Conservation (phyloP, 148 eudicot species). For the Silene uniflora region DNA sequence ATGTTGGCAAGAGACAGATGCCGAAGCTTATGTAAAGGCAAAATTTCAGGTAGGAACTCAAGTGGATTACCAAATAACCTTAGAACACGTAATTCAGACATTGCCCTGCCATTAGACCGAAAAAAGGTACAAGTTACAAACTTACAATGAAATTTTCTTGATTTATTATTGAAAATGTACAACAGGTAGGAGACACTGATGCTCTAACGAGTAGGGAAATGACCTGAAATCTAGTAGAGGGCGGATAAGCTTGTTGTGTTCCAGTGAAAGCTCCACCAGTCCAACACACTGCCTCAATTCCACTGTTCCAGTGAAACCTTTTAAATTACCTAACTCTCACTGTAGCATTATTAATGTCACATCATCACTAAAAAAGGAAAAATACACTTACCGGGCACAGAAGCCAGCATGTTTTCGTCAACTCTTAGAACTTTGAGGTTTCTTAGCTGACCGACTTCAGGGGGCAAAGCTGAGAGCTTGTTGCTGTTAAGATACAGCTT, state of each 20-base stretch:
- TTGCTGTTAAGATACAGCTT: constrained; percentile 87
- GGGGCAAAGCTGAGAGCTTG: constrained; percentile 70
- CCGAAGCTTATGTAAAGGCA: constrained; percentile 84
- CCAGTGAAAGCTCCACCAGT: constrained; percentile 90
- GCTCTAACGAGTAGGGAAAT: constrained; percentile 13
- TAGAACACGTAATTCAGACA: constrained; percentile 82
- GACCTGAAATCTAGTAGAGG: constrained; percentile 99
- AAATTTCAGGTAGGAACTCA: constrained; percentile 94
- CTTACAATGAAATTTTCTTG: constrained; percentile 7
- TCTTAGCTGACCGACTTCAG: constrained; percentile 84
- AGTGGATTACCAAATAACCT: constrained; percentile 95
- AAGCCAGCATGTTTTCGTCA: constrained; percentile 77
- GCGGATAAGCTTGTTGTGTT: constrained; percentile 93
- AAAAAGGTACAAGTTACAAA: constrained; percentile 20
- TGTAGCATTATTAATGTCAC: neutral
- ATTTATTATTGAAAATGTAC: constrained; percentile 8
- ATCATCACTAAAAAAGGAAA: constrained; percentile 10
- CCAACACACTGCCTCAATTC: constrained; percentile 91
- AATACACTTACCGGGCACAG: constrained; percentile 78
- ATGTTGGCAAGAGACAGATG: constrained; percentile 97
- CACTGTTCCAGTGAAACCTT: constrained; percentile 59
- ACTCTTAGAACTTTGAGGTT: constrained; percentile 79
- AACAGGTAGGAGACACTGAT: constrained; percentile 10
- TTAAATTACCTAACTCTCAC: neutral
- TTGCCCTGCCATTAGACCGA: constrained; percentile 59